A percentile compares a stretch with the other conserved stretches of the same genome.
These are phyloP conservation scores for Elaeis oleifera DNA, from an alignment of 202 grass and related monocot genomes.

Conservation along the genomic window DNA sequence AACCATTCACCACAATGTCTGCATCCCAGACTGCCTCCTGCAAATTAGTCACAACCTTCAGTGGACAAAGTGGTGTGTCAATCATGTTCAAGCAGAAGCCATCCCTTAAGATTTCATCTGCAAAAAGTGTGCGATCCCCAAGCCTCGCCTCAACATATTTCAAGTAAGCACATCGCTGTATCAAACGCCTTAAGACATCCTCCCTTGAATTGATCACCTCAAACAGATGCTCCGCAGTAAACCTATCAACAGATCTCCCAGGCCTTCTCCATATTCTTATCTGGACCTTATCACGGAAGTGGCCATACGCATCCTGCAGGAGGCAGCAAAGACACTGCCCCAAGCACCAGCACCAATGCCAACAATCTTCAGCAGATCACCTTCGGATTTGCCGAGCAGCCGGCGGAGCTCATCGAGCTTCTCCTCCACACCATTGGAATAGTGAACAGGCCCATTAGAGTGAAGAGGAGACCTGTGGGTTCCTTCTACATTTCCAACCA, in stretches of 20 bases:
- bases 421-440: constrained; percentile 61
- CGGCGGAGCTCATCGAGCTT: constrained; percentile 75
- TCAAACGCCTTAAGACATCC: constrained; percentile 73
- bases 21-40: constrained; percentile 99
- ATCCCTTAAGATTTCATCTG: constrained; percentile 91
- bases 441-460: constrained; percentile 35
- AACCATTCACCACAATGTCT: constrained; percentile 87
- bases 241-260: constrained; percentile 66
- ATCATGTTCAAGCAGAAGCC: constrained; percentile 97
- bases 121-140: constrained; percentile 74
- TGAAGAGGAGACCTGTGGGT: constrained; percentile 16
- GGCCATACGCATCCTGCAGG: constrained; percentile 84
- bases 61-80: constrained; percentile 83
- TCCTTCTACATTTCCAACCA: background rate
- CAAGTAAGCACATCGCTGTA: constrained; percentile 80
- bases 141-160: constrained; percentile 91
- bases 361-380: constrained; percentile 74
- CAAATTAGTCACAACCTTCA: constrained; percentile 97
- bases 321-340: constrained; percentile 95
- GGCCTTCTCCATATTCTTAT: constrained; percentile 81
- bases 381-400: constrained; percentile 65
- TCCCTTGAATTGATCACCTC: constrained; percentile 92
- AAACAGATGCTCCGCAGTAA: constrained; percentile 79
- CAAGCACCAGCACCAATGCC: constrained; percentile 88
- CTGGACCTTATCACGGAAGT: constrained; percentile 79